phyloP scores from a whole-genome alignment of 2,329 filamentous ascomycete genomes.

The Aureobasidium sp. region DNA sequence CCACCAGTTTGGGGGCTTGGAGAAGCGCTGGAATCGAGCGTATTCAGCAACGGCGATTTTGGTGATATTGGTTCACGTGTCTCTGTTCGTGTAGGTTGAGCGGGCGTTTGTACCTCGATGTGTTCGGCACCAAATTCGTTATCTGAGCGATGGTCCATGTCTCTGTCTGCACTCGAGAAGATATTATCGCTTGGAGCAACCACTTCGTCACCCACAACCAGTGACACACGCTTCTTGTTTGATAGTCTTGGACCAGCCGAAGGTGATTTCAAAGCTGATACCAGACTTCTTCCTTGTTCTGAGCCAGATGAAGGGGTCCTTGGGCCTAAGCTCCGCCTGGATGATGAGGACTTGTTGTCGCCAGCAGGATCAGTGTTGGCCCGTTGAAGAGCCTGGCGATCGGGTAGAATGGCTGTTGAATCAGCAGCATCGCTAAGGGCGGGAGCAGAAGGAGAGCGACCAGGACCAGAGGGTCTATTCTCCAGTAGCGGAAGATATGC shows the following conservation, averaged over 20 bases:
- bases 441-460: conserved; percentile 25
- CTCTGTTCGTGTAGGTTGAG: not conserved
- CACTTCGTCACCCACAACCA: conserved; percentile 30
- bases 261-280: conserved; percentile 31
- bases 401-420: not conserved
- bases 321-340: conserved; percentile 22
- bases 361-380: conserved; percentile 27
- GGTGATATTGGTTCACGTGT: not conserved
- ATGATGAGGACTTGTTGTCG: not conserved
- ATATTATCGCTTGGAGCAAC: conserved; percentile 31
- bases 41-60: not conserved
- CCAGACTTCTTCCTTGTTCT: conserved; percentile 27
- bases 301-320: conserved; percentile 31
- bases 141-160: not conserved
- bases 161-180: conserved; percentile 14
- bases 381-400: conserved; percentile 18
- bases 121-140: not conserved
- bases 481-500: conserved; percentile 30
- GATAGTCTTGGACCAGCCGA: conserved; percentile 18
- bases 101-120: not conserved
- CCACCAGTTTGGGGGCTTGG: not conserved
- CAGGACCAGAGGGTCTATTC: conserved; percentile 18
- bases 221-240: conserved; percentile 29
- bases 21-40: not conserved
- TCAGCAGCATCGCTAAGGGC: conserved; percentile 2